phyloP scores from a whole-genome alignment of 805 yeast genomes.

The Lachancea mirantina region DNA sequence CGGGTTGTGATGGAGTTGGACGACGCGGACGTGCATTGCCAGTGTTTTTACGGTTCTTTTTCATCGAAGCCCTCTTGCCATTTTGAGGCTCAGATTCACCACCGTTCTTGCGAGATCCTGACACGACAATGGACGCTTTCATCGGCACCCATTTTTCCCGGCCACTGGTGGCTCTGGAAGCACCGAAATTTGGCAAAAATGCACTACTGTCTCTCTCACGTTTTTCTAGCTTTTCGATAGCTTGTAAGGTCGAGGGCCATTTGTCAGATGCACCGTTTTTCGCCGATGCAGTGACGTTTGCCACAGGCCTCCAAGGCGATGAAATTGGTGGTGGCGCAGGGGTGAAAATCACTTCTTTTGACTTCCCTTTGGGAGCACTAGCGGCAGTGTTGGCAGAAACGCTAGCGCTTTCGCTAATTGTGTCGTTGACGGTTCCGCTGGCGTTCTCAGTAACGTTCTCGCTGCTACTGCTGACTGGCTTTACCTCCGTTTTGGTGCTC shows the following conservation, averaged over 20 bases:
- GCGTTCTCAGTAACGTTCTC: no score
- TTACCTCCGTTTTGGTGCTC: no score
- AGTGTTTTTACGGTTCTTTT: slow-evolving; percentile 4
- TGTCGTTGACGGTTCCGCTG: no score
- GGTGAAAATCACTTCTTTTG: slow-evolving; percentile 18
- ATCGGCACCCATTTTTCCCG: slow-evolving; percentile 72
- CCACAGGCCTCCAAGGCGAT: slow-evolving; percentile 29
- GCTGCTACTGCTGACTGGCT: no score
- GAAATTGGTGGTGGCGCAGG: slow-evolving; percentile 32
- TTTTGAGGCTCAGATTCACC: slow-evolving; percentile 6
- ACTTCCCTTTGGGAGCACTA: slow-evolving; percentile 9
- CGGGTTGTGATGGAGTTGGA: no score
- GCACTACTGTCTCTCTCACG: slow-evolving; percentile 1
- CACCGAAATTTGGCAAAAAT: no score
- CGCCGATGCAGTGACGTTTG: slow-evolving; percentile 18
- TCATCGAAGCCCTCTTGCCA: slow-evolving; percentile 8
- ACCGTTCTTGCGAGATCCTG: slow-evolving; percentile 14
- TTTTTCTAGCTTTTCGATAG: slow-evolving; percentile 16
- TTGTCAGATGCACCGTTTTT: slow-evolving; percentile 22
- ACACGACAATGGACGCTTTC: slow-evolving; percentile 47
- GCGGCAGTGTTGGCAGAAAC: no score
- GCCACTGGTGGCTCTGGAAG: slow-evolving; percentile 28
- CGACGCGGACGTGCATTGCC: background rate
- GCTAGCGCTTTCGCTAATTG: no score
- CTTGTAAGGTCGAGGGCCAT: slow-evolving; percentile 35